A percentile compares a stretch with the other conserved stretches of the same genome.
These are phyloP conservation scores for Hirschfeldia incana DNA, from an alignment of 345 rosid species.

Conservation along the genomic window DNA sequence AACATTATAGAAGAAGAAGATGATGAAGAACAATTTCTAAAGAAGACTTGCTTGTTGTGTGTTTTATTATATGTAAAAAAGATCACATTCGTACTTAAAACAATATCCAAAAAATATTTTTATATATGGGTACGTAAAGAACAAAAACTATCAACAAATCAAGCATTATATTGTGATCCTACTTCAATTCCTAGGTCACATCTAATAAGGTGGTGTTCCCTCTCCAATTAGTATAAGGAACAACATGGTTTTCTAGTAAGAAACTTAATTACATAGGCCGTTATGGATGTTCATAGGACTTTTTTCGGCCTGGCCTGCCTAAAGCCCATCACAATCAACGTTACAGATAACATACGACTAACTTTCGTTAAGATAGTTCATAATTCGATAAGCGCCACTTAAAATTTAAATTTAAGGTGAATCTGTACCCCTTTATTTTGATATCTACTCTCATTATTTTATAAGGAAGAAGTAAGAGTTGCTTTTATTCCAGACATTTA, in stretches of 20 bases:
- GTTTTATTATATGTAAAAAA: background rate
- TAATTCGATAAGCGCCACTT: background rate
- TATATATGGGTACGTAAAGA: background rate
- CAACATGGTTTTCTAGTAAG: background rate
- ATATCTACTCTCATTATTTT: background rate
- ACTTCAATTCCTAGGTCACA: background rate
- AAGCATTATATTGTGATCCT: background rate
- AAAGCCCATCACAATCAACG: background rate
- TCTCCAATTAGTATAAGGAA: background rate
- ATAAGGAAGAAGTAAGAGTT: slow-evolving; percentile 22
- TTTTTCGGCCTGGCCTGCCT: background rate
- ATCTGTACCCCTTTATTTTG: background rate
- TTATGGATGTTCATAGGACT: background rate
- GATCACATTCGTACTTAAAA: background rate
- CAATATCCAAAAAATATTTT: background rate
- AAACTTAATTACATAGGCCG: background rate
- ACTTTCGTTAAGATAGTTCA: background rate
- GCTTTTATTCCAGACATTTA: slow-evolving; percentile 33
- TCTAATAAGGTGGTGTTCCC: background rate
- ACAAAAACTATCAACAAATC: background rate
- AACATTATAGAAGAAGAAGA: background rate
- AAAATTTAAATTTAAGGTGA: background rate
- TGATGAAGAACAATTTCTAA: background rate
- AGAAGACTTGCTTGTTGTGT: background rate
- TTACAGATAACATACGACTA: background rate